These are phyloP conservation scores for Russula dissimulans DNA, from an alignment of 768 basidiomycete genomes.

Conservation along the genomic window DNA sequence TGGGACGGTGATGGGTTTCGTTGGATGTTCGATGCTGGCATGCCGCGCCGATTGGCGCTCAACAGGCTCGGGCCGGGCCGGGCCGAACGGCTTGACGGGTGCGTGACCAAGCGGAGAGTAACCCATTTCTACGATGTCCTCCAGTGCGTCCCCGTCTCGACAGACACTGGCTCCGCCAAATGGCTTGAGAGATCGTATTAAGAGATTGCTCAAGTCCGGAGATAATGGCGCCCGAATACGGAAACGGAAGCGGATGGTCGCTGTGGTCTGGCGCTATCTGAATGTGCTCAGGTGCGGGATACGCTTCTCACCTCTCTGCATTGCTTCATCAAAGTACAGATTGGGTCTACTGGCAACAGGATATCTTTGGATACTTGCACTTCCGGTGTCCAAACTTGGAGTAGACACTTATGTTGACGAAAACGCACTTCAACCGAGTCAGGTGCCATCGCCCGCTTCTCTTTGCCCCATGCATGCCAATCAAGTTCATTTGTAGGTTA, in stretches of 20 bases:
- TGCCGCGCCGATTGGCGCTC: background rate
- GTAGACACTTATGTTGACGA: constrained; percentile 82
- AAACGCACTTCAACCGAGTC: constrained; percentile 89
- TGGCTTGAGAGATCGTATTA: background rate
- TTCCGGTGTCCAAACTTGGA: constrained; percentile 60
- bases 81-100: background rate
- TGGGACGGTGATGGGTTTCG: background rate
- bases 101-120: no score
- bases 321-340: constrained; percentile 30
- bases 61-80: constrained; percentile 1
- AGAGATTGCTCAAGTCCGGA: background rate
- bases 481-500: constrained; percentile 47
- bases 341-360: constrained; percentile 50
- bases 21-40: constrained; percentile 3
- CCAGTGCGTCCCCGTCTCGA: background rate
- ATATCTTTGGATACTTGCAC: constrained; percentile 72
- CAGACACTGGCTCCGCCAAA: background rate
- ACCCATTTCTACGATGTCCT: background rate
- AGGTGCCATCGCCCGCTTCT: constrained; percentile 40
- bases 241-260: constrained; percentile 8
- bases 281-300: constrained; percentile 13
- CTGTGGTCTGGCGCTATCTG: constrained; percentile 2
- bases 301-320: background rate
- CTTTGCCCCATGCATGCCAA: background rate
- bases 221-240: constrained; percentile 8